These are phyloP conservation scores for Tuber calosporum DNA, from an alignment of 495 filamentous ascomycete species.

Conservation along the genomic window DNA sequence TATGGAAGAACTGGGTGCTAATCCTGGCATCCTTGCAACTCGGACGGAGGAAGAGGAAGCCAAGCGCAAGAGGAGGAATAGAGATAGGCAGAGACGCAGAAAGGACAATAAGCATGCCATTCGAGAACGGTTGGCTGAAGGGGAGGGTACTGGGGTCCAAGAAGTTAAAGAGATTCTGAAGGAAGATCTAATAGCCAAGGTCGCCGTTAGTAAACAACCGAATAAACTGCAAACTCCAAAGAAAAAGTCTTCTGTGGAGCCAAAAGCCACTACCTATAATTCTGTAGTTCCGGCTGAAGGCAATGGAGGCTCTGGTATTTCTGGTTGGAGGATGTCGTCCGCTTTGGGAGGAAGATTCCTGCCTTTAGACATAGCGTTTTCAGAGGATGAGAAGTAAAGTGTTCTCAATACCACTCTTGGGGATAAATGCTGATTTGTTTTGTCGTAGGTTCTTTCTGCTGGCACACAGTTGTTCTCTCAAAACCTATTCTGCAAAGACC, in stretches of 20 bases:
- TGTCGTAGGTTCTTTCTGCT: slow-evolving; percentile 61
- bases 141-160: neutral
- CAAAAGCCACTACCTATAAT: slow-evolving; percentile 3
- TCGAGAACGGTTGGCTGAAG: neutral
- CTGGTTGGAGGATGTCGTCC: slow-evolving; percentile 41
- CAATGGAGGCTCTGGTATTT: slow-evolving; percentile 1
- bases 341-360: slow-evolving; percentile 62
- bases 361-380: slow-evolving; percentile 70
- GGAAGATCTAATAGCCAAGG: neutral
- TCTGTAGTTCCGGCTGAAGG: neutral
- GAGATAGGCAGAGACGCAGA: slow-evolving; percentile 6
- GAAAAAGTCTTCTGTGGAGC: slow-evolving; percentile 1
- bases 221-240: slow-evolving; percentile 10
- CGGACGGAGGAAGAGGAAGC: neutral
- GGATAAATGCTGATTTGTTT: slow-evolving; percentile 31
- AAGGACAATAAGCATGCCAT: neutral
- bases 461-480: slow-evolving; percentile 56
- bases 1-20: neutral
- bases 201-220: slow-evolving; percentile 12
- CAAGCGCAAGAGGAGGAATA: neutral
- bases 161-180: neutral
- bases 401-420: slow-evolving; percentile 3
- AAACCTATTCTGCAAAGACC: slow-evolving; percentile 71
- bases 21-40: neutral
- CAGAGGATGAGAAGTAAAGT: slow-evolving; percentile 69